These are phyloP conservation scores for Ailanthus altissimus DNA, from an alignment of 345 rosid species.

Conservation along the genomic window DNA sequence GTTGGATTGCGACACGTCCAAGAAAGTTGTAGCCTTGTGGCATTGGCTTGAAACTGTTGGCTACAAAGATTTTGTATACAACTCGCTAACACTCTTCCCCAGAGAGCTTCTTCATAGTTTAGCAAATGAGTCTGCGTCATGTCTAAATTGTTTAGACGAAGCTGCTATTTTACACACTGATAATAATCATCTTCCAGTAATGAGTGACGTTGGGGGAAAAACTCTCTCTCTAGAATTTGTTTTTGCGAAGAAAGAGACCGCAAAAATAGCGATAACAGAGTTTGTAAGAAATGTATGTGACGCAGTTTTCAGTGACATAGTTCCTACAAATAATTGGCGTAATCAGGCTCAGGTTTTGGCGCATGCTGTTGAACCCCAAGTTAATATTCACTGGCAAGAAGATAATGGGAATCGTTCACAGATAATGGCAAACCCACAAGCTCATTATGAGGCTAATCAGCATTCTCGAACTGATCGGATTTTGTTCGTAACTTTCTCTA, in stretches of 20 bases:
- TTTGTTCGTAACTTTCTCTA: constrained; percentile 37
- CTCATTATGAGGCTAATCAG: neutral
- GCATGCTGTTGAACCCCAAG: neutral
- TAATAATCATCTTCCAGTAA: neutral
- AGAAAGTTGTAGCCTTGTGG: constrained; percentile 39
- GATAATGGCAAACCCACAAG: neutral
- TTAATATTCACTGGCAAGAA: neutral
- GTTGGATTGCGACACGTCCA: constrained; percentile 1
- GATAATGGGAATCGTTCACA: neutral
- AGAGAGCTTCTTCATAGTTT: neutral
- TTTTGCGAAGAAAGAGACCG: neutral
- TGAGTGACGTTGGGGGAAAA: constrained; percentile 15
- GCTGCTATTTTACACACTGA: neutral
- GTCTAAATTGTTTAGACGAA: neutral
- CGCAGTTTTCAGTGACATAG: constrained; percentile 7
- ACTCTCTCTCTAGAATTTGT: constrained; percentile 4
- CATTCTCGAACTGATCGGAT: constrained; percentile 10
- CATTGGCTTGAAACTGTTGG: constrained; percentile 32
- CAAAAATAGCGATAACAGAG: neutral
- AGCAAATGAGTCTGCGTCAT: constrained; percentile 15
- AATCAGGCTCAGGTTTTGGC: neutral
- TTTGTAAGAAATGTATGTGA: constrained; percentile 17
- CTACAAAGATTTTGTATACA: constrained; percentile 17
- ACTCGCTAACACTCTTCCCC: neutral
- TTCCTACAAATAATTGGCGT: neutral